These are phyloP conservation scores for Pseudogymnoascus sp. DNA, from an alignment of 2,329 filamentous ascomycete species.

Conservation along the genomic window DNA sequence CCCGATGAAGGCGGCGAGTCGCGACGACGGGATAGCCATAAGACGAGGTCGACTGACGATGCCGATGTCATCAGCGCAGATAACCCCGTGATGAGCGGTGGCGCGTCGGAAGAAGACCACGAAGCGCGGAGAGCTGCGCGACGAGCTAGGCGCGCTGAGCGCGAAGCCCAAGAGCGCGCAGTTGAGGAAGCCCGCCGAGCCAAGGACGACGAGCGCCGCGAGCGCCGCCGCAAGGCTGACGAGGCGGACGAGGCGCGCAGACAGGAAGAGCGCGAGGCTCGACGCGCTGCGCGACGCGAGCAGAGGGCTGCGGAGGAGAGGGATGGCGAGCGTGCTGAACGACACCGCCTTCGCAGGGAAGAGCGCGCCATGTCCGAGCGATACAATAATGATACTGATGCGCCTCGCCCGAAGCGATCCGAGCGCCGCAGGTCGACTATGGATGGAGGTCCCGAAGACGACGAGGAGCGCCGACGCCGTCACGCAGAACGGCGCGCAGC, in stretches of 20 bases:
- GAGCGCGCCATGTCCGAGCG: conserved; percentile 40
- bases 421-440: conserved; percentile 42
- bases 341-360: conserved; percentile 38
- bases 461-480: conserved; percentile 45
- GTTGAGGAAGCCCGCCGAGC: conserved; percentile 45
- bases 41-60: conserved; percentile 33
- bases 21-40: conserved; percentile 29
- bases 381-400: conserved; percentile 38
- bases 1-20: conserved; percentile 41
- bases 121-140: conserved; percentile 57
- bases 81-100: conserved; percentile 37
- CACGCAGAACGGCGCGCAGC: conserved; percentile 44
- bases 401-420: conserved; percentile 31
- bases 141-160: conserved; percentile 48
- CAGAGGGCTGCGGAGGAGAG: conserved; percentile 33
- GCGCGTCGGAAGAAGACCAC: conserved; percentile 45
- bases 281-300: conserved; percentile 47
- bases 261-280: conserved; percentile 51
- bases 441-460: conserved; percentile 40
- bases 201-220: conserved; percentile 49
- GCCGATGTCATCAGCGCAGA: conserved; percentile 36
- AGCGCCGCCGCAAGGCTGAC: conserved; percentile 47
- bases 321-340: conserved; percentile 40
- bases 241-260: conserved; percentile 47
- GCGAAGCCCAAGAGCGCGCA: conserved; percentile 40